Base-by-base conservation (phyloP, 1,284 basidiomycete genomes). In the Erythrobasidium hasegawianum region DNA sequence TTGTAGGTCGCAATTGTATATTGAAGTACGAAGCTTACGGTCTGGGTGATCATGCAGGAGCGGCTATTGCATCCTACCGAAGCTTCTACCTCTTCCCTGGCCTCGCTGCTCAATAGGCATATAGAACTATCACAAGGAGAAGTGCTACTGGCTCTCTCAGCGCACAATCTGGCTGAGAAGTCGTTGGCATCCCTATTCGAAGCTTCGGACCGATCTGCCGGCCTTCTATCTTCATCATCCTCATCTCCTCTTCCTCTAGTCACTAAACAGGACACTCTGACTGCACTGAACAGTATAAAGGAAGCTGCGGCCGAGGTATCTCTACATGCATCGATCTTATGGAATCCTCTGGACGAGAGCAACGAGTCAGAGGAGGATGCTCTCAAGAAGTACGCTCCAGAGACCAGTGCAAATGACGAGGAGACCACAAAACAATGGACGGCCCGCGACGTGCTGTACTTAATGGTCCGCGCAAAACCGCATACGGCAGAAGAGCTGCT, bases 401-500 rank as follows among this genome's bases (percentile, higher is more conserved):
- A 65, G 45, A 50, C 53, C 26, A 67, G 59, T 16, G 58, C 50
- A 27, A 67, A 61, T 20, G 59, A 67, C 29, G 64, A 67, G 11
- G 58, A 67, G 18, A 64, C 71, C 16, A 41, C n/a, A 2, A 20
- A 26, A 24, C 52, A 68, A 33, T 76, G 74, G 74, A 54, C 56
- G 18, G 68, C 68, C 5, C 68, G 64, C 53, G 70, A 71, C 8
- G 54, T 20, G 13, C 54, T 75, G 18, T 58, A 70, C 39, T 16
- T 75, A n/a, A 66, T 73, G 16, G 67, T 75, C 11, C 59, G 75
- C 7, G 61, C 68, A 24, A 58, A 64, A 39, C 70, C 73, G 1
- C 67, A 74, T 47, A 58, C 68, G 7, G 78, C 75, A 1, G 73
- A 77, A 56, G 77, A 79, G 64, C 71, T 79, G 1, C 68, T 75